Evolutionary conservation across 192 early-diverging fungal genomes (phyloP).

Genomic region (Umbelopsis vinacea): DNA sequence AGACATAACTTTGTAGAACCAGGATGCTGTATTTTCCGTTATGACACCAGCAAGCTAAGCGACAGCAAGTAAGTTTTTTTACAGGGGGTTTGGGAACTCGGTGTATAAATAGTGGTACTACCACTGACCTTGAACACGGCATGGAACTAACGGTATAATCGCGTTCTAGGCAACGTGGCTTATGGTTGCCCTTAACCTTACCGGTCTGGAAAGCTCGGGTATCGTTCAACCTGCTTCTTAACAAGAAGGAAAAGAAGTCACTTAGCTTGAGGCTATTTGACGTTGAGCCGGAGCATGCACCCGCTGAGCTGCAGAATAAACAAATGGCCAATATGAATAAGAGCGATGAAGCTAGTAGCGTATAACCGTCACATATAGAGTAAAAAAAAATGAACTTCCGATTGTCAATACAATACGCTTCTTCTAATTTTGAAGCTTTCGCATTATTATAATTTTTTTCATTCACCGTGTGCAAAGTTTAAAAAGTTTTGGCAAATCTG

Average conservation of each 20-base stretch:
- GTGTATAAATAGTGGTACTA: not conserved
- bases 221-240: conserved; percentile 75
- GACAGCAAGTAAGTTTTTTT: conserved; percentile 20
- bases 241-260: conserved; percentile 70
- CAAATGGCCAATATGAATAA: conserved; percentile 16
- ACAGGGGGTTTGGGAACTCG: not conserved
- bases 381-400: not conserved
- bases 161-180: conserved; percentile 29
- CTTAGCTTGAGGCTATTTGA: conserved; percentile 38
- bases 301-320: conserved; percentile 34
- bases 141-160: not conserved
- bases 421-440: too few relatives aligned
- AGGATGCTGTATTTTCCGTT: conserved; percentile 63
- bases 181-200: conserved; percentile 51
- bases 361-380: not conserved
- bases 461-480: too few relatives aligned
- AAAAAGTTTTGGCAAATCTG: conserved; percentile 17
- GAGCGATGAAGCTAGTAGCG: not conserved
- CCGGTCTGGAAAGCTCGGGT: conserved; percentile 77
- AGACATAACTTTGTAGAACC: conserved; percentile 26
- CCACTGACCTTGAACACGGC: conserved; percentile 9
- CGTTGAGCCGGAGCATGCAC: conserved; percentile 32
- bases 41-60: conserved; percentile 10
- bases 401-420: conserved; percentile 7
- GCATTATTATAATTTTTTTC: too few relatives aligned